These are phyloP conservation scores for Exophiala dermatitidis DNA, from an alignment of 2,329 filamentous ascomycete species.

Conservation along the genomic window DNA sequence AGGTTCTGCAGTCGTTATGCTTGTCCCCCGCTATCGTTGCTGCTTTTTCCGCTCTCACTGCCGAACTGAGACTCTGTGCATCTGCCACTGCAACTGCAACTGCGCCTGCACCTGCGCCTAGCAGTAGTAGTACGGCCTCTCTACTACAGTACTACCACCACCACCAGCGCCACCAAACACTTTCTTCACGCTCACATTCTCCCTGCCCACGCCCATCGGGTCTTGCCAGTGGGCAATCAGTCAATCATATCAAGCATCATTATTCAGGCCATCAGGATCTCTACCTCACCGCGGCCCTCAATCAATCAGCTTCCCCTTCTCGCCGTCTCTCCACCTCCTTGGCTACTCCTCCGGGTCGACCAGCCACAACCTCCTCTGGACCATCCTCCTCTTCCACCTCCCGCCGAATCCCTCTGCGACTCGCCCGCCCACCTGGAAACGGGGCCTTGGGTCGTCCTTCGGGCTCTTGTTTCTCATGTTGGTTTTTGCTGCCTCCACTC, in stretches of 20 bases:
- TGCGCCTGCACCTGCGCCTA: too few relatives aligned
- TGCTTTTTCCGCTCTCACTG: conserved; percentile 5
- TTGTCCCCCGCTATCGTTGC: conserved; percentile 1
- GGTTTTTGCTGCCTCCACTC: conserved; percentile 9
- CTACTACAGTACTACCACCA: too few relatives aligned
- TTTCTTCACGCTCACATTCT: too few relatives aligned
- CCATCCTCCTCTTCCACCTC: background rate
- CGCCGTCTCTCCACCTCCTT: conserved; percentile 2
- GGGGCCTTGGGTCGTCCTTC: conserved; percentile 12
- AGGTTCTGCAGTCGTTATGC: background rate
- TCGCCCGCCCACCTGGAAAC: conserved; percentile 10
- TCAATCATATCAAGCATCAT: background rate
- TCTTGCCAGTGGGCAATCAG: background rate
- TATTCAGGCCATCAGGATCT: background rate
- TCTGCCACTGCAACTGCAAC: too few relatives aligned
- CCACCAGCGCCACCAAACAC: too few relatives aligned
- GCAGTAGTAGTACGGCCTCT: too few relatives aligned
- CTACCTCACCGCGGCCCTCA: background rate
- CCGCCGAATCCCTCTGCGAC: background rate
- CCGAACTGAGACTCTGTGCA: background rate
- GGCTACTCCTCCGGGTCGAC: conserved; percentile 1
- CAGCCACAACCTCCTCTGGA: conserved; percentile 2
- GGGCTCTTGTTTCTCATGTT: conserved; percentile 17
- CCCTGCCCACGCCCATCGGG: too few relatives aligned
- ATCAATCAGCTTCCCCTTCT: background rate